Evolutionary conservation across 352 stramenopile genomes (phyloP).

Genomic region (Phytophthora sansomeana): DNA sequence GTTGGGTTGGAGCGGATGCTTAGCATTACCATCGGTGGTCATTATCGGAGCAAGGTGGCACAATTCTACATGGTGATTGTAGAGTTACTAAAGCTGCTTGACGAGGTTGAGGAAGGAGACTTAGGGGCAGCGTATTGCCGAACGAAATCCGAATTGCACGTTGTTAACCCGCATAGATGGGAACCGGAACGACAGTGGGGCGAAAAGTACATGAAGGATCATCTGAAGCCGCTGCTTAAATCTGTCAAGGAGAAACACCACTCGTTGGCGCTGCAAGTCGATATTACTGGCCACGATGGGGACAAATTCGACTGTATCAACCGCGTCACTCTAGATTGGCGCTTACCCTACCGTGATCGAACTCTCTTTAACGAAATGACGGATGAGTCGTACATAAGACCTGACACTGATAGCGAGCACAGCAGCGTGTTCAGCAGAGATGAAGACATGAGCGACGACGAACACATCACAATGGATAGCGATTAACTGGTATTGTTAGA

Average conservation of each 20-base stretch:
- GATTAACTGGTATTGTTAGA: no score
- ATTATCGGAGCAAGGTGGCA: not conserved
- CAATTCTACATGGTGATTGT: constrained; percentile 8
- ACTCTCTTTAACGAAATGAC: not conserved
- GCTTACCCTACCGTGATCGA: not conserved
- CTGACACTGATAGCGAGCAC: no score
- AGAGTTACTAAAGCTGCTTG: constrained; percentile 1
- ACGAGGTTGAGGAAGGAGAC: not conserved
- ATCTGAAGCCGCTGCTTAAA: not conserved
- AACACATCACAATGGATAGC: no score
- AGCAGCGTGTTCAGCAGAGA: no score
- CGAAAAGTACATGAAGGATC: constrained; percentile 10
- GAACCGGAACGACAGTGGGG: not conserved
- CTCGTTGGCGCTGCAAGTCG: not conserved
- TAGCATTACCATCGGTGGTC: not conserved
- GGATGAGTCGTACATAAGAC: no score
- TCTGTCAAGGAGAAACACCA: not conserved
- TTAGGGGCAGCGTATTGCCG: not conserved
- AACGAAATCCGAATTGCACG: not conserved
- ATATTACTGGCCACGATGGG: no score
- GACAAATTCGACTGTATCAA: constrained; percentile 2
- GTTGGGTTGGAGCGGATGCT: not conserved
- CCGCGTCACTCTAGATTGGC: not conserved
- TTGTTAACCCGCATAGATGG: constrained; percentile 8
- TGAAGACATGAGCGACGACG: not conserved